These are phyloP conservation scores for Fusarium sp. DNA, from an alignment of 2,329 filamentous ascomycete genomes.

Conservation along the genomic window DNA sequence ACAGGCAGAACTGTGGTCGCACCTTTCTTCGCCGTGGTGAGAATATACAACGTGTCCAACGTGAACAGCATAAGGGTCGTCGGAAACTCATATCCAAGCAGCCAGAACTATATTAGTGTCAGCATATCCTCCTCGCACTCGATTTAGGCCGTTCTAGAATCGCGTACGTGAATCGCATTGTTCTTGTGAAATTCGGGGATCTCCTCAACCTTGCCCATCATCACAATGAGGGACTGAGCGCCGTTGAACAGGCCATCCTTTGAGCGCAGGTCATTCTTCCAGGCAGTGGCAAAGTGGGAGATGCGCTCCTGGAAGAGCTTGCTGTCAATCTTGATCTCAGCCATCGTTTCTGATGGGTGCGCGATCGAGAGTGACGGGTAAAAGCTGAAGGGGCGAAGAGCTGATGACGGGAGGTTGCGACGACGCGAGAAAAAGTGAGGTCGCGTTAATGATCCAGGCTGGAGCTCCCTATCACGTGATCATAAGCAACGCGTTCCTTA, in stretches of 20 bases:
- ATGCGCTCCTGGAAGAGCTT: conserved; percentile 94
- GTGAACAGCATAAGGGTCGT: conserved; percentile 95
- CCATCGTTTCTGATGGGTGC: conserved; percentile 62
- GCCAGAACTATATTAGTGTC: conserved; percentile 80
- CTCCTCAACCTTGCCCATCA: conserved; percentile 96
- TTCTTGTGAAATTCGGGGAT: conserved; percentile 91
- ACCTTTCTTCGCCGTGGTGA: conserved; percentile 99
- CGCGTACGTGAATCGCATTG: conserved; percentile 90
- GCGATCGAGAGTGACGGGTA: conserved; percentile 44
- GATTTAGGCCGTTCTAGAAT: neutral
- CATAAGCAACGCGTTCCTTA: conserved; percentile 39
- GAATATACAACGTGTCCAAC: conserved; percentile 85
- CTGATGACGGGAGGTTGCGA: conserved; percentile 41
- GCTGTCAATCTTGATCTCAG: conserved; percentile 95
- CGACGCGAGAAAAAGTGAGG: conserved; percentile 56
- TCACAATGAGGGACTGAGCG: conserved; percentile 84
- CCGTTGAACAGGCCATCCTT: conserved; percentile 88
- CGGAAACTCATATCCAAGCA: conserved; percentile 98
- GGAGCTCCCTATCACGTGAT: conserved; percentile 51
- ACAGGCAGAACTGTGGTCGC: conserved; percentile 10
- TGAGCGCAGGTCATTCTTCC: conserved; percentile 95
- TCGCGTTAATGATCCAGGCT: conserved; percentile 55
- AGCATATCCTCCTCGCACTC: conserved; percentile 15
- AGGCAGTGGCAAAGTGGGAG: conserved; percentile 85
- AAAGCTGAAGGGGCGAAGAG: conserved; percentile 35